Evolutionary conservation across 2,329 filamentous ascomycete genomes (phyloP).

Genomic region (Aspergillus oerlinghausenensis): DNA sequence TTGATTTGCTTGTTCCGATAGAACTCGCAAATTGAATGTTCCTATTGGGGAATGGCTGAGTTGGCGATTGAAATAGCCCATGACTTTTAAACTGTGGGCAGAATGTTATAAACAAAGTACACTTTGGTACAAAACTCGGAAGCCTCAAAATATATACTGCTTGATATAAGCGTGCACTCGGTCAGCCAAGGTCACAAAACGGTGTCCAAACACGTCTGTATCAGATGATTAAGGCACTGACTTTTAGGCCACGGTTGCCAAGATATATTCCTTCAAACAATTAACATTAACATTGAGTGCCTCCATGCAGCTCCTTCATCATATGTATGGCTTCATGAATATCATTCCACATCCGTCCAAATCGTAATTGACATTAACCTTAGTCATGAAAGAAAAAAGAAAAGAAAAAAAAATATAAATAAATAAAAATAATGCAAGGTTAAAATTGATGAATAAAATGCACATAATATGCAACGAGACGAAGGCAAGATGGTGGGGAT

Average conservation of each 20-base stretch:
- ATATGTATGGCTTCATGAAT: constrained; percentile 21
- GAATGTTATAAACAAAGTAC: neutral
- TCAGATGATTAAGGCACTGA: neutral
- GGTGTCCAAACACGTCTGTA: neutral
- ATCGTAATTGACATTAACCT: constrained; percentile 22
- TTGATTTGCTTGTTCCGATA: neutral
- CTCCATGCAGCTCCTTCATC: constrained; percentile 16
- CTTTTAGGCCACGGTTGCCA: neutral
- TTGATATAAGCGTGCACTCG: neutral
- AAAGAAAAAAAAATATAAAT: constrained; percentile 17
- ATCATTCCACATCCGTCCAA: constrained; percentile 28
- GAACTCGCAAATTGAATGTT: constrained; percentile 1
- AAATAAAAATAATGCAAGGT: constrained; percentile 8
- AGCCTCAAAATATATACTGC: neutral
- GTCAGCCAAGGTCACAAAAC: neutral
- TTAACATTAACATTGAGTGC: constrained; percentile 36
- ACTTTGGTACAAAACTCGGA: neutral
- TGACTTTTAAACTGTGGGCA: neutral
- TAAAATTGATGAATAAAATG: constrained; percentile 1
- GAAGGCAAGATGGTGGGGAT: neutral
- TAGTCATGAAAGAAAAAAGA: constrained; percentile 12
- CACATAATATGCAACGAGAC: neutral
- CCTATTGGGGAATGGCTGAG: too few relatives aligned
- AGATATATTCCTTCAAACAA: constrained; percentile 16
- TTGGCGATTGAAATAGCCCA: too few relatives aligned